Conservation (phyloP, 345 rosid species). For the Hevea brasiliensis region DNA sequence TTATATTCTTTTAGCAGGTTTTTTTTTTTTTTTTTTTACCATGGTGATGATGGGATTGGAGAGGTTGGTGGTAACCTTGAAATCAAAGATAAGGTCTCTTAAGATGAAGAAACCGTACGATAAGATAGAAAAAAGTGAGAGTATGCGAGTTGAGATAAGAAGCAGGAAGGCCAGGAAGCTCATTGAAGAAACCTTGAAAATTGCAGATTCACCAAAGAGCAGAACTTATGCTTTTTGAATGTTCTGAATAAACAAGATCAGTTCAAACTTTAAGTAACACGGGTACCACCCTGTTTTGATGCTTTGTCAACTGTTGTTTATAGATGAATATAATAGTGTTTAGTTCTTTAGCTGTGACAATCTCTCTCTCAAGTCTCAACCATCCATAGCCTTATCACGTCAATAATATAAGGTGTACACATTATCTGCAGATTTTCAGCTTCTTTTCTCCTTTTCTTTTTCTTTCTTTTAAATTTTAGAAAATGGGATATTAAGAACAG, state of each 20-base stretch:
- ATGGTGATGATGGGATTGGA: slow-evolving; percentile 60
- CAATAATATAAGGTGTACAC: too few species aligned
- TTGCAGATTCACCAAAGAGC: slow-evolving; percentile 73
- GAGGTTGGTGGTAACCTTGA: slow-evolving; percentile 57
- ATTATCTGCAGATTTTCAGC: too few species aligned
- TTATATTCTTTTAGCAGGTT: background rate
- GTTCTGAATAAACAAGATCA: background rate
- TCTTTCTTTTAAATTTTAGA: too few species aligned
- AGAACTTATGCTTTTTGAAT: slow-evolving; percentile 53
- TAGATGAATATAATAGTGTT: too few species aligned
- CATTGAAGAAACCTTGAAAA: slow-evolving; percentile 62
- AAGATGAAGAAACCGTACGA: slow-evolving; percentile 63
- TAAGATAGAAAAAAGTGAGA: slow-evolving; percentile 87
- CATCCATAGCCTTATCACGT: too few species aligned
- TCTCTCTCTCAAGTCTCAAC: too few species aligned
- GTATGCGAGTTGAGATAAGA: slow-evolving; percentile 83
- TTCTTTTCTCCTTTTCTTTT: too few species aligned
- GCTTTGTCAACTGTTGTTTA: background rate
- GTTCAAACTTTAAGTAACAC: background rate
- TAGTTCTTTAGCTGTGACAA: too few species aligned
- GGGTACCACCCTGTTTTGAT: background rate
- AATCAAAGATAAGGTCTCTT: slow-evolving; percentile 61
- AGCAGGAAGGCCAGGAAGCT: slow-evolving; percentile 82
- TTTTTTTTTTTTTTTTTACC: too few species aligned
- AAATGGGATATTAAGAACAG: too few species aligned